Conservation (phyloP, 176 grass and related monocot species). For the Rhynchospora pubera region DNA sequence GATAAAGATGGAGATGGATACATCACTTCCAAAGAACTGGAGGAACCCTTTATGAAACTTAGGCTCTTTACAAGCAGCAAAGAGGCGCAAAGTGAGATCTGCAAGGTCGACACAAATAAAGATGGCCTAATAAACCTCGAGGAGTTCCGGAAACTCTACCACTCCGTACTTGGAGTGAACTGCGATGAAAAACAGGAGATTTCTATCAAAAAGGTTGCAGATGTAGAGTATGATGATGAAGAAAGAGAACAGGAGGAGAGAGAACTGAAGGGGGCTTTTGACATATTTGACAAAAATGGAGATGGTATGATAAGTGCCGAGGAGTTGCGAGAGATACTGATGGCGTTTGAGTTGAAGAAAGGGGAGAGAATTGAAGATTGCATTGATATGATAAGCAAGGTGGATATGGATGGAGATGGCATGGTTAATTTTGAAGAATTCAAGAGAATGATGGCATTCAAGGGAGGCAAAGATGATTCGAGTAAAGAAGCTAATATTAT, state of each 20-base stretch:
- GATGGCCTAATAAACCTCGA: conserved; percentile 80
- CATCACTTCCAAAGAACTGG: conserved; percentile 67
- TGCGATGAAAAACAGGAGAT: neutral
- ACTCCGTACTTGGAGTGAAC: conserved; percentile 24
- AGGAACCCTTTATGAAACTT: conserved; percentile 59
- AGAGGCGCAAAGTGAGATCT: conserved; percentile 41
- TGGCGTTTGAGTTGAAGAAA: conserved; percentile 55
- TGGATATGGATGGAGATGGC: conserved; percentile 83
- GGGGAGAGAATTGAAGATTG: conserved; percentile 54
- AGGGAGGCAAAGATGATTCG: neutral
- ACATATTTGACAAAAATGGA: conserved; percentile 83
- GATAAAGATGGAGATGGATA: conserved; percentile 88
- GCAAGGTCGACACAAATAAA: conserved; percentile 61
- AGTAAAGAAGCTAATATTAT: conserved; percentile 4
- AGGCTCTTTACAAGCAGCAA: conserved; percentile 42
- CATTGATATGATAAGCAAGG: conserved; percentile 76
- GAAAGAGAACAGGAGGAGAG: conserved; percentile 45
- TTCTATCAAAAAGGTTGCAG: neutral
- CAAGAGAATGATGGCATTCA: conserved; percentile 80
- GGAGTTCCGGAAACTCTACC: conserved; percentile 80
- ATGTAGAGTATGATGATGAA: neutral
- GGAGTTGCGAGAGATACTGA: conserved; percentile 68
- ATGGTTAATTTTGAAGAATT: conserved; percentile 93
- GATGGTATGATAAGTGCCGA: conserved; percentile 85
- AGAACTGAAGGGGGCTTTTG: conserved; percentile 78